Evolutionary conservation across 73 alveolate species (phyloP), one percentile per base, ranked within the genome.

Genomic region (Uronychia setigera): DNA sequence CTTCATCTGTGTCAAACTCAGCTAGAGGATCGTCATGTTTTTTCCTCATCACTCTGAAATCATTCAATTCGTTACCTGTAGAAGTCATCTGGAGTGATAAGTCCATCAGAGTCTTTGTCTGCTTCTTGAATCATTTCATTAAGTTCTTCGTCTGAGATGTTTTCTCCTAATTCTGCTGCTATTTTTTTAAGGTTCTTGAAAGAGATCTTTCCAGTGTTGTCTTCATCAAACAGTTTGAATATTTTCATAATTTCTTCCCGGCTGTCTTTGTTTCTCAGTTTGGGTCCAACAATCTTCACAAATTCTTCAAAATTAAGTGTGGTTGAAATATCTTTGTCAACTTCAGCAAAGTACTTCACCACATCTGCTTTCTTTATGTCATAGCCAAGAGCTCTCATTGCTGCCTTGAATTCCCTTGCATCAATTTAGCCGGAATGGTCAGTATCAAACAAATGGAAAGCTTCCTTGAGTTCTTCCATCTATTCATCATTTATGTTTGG

Each of bases 51-150:
- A 95, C 92, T 77, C 96, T 90, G 84, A 87, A 95, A n/a, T n/a
- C n/a, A n/a, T n/a, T n/a, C n/a, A n/a, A n/a, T n/a, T n/a, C n/a
- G n/a, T n/a, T n/a, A n/a, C n/a, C n/a, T n/a, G n/a, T n/a, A n/a
- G 83, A 96, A 96, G 58, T 92, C 97, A 28, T 96, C 97, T 87
- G 93, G 93, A 19, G 93, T 96, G 33, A 97, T 94, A 60, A 93
- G 92, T 14, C 99, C 99, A 91, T 96, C 99, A 14, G 98, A 98
- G 87, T 97, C 97, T 82, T 96, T 87, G 83, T 97, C 99, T 32
- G 99, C 99, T 87, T 96, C 99, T 60, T 92, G 97, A 58, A 94
- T 92, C 98, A 95, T 95, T 88, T 96, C 99, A 84, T 92, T 88
- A 34, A 96, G 88, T 80, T 96, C 99, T 59, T 96, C 98, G 87